A percentile compares a stretch with the other conserved stretches of the same genome.
These are phyloP conservation scores for Hypoxylon cercidicola DNA, from an alignment of 495 filamentous ascomycete species.

Conservation along the genomic window DNA sequence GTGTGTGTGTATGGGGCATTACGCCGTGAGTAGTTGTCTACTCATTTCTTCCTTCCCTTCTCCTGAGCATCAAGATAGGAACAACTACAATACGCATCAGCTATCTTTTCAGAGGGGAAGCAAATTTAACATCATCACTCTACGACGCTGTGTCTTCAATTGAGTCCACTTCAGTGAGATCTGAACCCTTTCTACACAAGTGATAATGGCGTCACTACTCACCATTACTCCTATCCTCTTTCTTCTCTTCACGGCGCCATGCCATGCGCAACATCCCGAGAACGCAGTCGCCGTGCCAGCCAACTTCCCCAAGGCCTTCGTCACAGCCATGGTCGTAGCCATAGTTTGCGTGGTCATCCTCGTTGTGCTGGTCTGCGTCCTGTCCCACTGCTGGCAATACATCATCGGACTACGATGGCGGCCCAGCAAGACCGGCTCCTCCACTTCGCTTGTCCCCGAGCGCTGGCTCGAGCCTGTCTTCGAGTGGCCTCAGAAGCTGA, in stretches of 20 bases:
- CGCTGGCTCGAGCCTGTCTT: slow-evolving; percentile 32
- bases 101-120: not conserved
- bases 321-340: slow-evolving; percentile 25
- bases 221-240: not conserved
- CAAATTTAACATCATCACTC: not conserved
- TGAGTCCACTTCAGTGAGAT: not conserved
- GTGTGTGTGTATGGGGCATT: too few relatives aligned
- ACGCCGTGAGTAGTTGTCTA: too few relatives aligned
- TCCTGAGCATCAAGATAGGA: too few relatives aligned
- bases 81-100: not conserved
- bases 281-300: slow-evolving; percentile 9
- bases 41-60: too few relatives aligned
- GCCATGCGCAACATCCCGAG: slow-evolving; percentile 3
- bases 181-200: not conserved
- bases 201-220: not conserved
- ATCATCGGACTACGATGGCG: slow-evolving; percentile 19
- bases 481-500: slow-evolving; percentile 32
- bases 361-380: slow-evolving; percentile 33
- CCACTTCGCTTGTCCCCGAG: slow-evolving; percentile 8
- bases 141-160: too few relatives aligned
- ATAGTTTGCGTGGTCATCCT: slow-evolving; percentile 20
- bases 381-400: slow-evolving; percentile 41
- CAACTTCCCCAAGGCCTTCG: slow-evolving; percentile 37
- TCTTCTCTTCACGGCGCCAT: not conserved
- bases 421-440: not conserved